Conservation (phyloP, 1,284 basidiomycete species). For the Vanrija sp. region DNA sequence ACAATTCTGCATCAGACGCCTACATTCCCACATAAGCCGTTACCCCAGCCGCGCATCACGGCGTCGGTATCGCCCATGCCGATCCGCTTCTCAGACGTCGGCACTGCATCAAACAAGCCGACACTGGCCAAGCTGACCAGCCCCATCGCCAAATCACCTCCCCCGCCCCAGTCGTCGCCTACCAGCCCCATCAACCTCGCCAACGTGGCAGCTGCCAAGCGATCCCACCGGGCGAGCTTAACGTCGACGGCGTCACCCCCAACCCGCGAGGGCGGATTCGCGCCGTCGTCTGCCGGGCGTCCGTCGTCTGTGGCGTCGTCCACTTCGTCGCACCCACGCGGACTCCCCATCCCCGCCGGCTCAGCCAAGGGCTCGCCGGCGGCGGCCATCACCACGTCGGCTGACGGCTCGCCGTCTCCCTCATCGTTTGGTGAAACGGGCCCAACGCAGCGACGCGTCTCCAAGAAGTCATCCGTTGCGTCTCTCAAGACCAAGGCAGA, state of each 20-base stretch:
- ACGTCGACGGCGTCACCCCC: slow-evolving; percentile 11
- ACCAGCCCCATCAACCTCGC: neutral
- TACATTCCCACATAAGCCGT: too few species aligned
- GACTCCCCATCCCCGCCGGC: slow-evolving; percentile 18
- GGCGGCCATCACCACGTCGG: slow-evolving; percentile 31
- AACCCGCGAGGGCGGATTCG: slow-evolving; percentile 13
- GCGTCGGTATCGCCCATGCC: neutral
- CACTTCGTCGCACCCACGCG: slow-evolving; percentile 21
- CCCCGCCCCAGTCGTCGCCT: neutral
- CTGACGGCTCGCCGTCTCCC: slow-evolving; percentile 6
- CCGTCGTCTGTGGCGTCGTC: slow-evolving; percentile 25
- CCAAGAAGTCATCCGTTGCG: slow-evolving; percentile 2
- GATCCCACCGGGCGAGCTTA: slow-evolving; percentile 1
- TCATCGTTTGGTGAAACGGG: slow-evolving; percentile 4
- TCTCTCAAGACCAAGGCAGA: slow-evolving; percentile 5
- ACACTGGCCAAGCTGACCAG: neutral
- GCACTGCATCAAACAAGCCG: neutral
- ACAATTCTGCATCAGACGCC: neutral
- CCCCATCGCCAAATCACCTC: neutral
- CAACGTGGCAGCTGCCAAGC: neutral
- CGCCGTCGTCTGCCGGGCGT: slow-evolving; percentile 25
- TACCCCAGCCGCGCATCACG: too few species aligned
- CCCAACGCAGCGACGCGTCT: slow-evolving; percentile 1
- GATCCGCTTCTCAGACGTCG: neutral
- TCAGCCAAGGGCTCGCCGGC: slow-evolving; percentile 26